phyloP scores from a whole-genome alignment of 768 basidiomycete genomes.

The Agrocybe chaxingu region DNA sequence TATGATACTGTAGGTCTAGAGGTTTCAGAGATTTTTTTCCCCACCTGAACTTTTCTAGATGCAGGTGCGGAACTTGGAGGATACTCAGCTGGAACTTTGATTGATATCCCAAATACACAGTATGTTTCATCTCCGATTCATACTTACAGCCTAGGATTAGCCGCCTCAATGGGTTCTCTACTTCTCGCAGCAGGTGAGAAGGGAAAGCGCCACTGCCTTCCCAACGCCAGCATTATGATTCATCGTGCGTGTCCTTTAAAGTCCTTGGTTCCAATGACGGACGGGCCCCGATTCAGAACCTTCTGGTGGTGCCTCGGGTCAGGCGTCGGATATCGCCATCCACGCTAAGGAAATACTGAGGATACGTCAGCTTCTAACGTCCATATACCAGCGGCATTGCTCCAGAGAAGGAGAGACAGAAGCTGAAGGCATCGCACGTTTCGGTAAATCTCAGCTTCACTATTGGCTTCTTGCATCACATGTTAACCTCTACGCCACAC shows the following conservation, averaged over 20 bases:
- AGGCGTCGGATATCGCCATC: constrained; percentile 96
- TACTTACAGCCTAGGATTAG: constrained; percentile 94
- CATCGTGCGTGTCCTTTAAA: constrained; percentile 62
- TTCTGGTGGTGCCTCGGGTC: constrained; percentile 92
- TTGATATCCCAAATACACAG: constrained; percentile 34
- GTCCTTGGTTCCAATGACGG: constrained; percentile 8
- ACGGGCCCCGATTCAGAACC: constrained; percentile 61
- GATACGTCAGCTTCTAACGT: constrained; percentile 77
- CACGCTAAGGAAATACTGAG: constrained; percentile 95
- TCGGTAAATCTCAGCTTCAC: constrained; percentile 51
- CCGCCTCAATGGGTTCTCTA: constrained; percentile 94
- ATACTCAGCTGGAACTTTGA: constrained; percentile 8
- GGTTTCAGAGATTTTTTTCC: constrained; percentile 2
- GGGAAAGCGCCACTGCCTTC: constrained; percentile 89
- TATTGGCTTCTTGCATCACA: constrained; percentile 10
- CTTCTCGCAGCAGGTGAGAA: constrained; percentile 88
- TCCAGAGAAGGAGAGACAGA: constrained; percentile 59
- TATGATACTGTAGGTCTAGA: constrained; percentile 82
- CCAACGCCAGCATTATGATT: constrained; percentile 97
- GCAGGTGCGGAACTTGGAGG: constrained; percentile 49
- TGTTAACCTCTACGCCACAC: constrained; percentile 21
- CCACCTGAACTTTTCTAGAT: constrained; percentile 42
- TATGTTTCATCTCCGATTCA: constrained; percentile 95
- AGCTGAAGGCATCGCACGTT: constrained; percentile 66
- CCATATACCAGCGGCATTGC: constrained; percentile 90